phyloP scores from a whole-genome alignment of 176 grass and related monocot species.

The Oryza glumipatula region DNA sequence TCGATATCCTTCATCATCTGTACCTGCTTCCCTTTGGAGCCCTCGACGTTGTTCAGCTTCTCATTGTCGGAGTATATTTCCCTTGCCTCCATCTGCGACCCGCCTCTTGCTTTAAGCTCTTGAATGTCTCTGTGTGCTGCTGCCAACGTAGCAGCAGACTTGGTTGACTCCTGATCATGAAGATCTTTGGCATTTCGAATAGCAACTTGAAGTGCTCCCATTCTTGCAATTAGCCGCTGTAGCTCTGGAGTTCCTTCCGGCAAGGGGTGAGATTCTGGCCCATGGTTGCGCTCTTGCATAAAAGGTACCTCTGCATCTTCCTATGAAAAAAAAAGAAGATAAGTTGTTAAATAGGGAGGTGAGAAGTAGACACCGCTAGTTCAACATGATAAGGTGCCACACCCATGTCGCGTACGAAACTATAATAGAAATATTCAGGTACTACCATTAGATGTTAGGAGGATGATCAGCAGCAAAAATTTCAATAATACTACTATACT shows the following conservation, averaged over 20 bases:
- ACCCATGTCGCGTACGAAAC: neutral
- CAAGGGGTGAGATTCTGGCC: neutral
- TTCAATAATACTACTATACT: neutral
- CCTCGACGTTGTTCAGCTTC: conserved; percentile 38
- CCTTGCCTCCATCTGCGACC: conserved; percentile 31
- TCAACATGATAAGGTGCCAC: neutral
- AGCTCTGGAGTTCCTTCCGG: conserved; percentile 45
- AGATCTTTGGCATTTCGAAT: conserved; percentile 40
- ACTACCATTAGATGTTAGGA: neutral
- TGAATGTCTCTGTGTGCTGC: conserved; percentile 42
- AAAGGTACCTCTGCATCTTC: conserved; percentile 21
- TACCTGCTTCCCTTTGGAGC: conserved; percentile 61
- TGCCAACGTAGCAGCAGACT: conserved; percentile 44
- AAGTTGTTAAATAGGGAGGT: neutral
- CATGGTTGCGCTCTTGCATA: conserved; percentile 5
- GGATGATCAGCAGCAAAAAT: conserved; percentile 18
- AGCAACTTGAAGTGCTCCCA: conserved; percentile 62
- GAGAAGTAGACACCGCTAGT: neutral
- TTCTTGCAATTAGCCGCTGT: conserved; percentile 60
- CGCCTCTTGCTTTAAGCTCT: conserved; percentile 45
- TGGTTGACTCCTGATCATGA: conserved; percentile 52
- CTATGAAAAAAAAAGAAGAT: conserved; percentile 44
- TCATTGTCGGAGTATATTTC: conserved; percentile 47
- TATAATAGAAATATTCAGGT: conserved; percentile 3
- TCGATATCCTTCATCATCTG: conserved; percentile 94